Evolutionary conservation across 768 basidiomycete genomes (phyloP).

Genomic region (Daedaleopsis nitida): DNA sequence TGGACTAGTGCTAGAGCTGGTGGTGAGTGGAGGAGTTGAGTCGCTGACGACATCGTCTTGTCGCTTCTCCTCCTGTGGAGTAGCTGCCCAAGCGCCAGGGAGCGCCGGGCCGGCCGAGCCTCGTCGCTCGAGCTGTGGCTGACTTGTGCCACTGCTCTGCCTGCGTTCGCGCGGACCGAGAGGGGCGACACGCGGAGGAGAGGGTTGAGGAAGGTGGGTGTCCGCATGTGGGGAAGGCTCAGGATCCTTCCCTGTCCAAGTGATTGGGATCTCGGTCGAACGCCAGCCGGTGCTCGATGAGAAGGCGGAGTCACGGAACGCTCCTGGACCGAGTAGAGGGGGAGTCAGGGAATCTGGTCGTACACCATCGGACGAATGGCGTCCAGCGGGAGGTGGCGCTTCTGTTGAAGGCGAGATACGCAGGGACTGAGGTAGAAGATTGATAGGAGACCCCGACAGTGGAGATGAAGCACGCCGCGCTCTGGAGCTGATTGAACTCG

Average conservation of each 20-base stretch:
- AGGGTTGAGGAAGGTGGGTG: slow-evolving; percentile 3
- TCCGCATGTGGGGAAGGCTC: slow-evolving; percentile 19
- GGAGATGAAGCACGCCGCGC: slow-evolving; percentile 14
- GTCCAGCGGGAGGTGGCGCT: not conserved
- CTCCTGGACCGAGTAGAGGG: slow-evolving; percentile 55
- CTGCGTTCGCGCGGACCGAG: slow-evolving; percentile 13
- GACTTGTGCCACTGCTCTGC: slow-evolving; percentile 4
- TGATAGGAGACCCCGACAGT: slow-evolving; percentile 1
- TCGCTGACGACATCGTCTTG: slow-evolving; percentile 24
- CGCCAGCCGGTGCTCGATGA: slow-evolving; percentile 48
- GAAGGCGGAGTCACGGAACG: slow-evolving; percentile 69
- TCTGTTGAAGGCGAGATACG: not conserved
- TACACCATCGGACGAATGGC: slow-evolving; percentile 4
- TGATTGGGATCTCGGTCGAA: slow-evolving; percentile 55
- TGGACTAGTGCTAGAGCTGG: slow-evolving; percentile 14
- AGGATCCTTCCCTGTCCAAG: slow-evolving; percentile 58
- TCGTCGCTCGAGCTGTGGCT: slow-evolving; percentile 20
- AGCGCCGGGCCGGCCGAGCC: slow-evolving; percentile 38
- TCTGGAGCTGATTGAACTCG: not conserved
- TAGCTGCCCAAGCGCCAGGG: slow-evolving; percentile 58
- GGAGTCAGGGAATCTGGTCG: slow-evolving; percentile 27
- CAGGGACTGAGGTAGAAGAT: slow-evolving; percentile 1
- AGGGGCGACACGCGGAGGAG: slow-evolving; percentile 11
- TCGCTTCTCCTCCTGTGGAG: slow-evolving; percentile 51
- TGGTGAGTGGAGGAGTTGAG: slow-evolving; percentile 1